These are phyloP conservation scores for Fragaria ananassa DNA, from an alignment of 306 rosid genomes.

Conservation along the genomic window DNA sequence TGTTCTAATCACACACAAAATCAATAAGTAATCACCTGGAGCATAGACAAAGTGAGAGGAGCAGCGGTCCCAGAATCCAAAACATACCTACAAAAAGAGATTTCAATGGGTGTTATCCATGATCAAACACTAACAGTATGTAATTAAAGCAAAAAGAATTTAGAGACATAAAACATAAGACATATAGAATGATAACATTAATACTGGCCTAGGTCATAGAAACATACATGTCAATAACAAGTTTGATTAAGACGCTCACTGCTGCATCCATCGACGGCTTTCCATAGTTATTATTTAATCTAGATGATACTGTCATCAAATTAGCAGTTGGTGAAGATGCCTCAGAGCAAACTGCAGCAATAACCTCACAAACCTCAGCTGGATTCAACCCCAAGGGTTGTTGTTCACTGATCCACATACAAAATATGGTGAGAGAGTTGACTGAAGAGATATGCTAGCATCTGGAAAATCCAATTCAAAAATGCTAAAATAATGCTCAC, in stretches of 20 bases:
- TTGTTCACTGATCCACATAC: constrained; percentile 76
- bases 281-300: constrained; percentile 65
- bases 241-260: constrained; percentile 96
- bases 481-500: not conserved
- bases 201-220: constrained; percentile 25
- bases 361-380: constrained; percentile 93
- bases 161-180: not conserved
- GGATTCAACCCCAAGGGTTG: constrained; percentile 96
- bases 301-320: constrained; percentile 52
- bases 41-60: constrained; percentile 97
- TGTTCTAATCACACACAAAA: not conserved
- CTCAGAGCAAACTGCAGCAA: constrained; percentile 99
- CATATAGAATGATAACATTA: constrained; percentile 19
- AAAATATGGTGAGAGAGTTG: constrained; percentile 31
- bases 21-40: constrained; percentile 55
- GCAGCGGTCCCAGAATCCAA: constrained; percentile 86
- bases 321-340: constrained; percentile 56
- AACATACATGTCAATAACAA: constrained; percentile 97
- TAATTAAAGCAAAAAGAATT: constrained; percentile 21
- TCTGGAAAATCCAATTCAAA: not conserved
- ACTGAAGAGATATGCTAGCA: constrained; percentile 4
- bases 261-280: constrained; percentile 97
- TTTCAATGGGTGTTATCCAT: constrained; percentile 21
- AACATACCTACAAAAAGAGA: constrained; percentile 74
- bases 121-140: constrained; percentile 4